Conservation (phyloP, 306 rosid genomes). For the Potentilla sterilis region DNA sequence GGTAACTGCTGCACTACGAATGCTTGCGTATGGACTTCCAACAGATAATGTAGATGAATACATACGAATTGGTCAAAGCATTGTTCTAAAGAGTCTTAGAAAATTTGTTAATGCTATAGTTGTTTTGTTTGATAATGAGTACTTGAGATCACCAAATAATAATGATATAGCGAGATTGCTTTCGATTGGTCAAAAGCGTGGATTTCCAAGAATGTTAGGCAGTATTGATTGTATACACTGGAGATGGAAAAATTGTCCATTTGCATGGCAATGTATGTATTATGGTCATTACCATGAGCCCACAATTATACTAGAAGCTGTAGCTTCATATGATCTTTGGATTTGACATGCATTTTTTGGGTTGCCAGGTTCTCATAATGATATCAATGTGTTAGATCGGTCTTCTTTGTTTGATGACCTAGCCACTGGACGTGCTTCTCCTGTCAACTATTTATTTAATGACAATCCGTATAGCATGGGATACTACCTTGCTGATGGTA, state of each 20-base stretch:
- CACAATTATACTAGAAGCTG: not conserved
- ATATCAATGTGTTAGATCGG: no score
- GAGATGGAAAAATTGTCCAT: slow-evolving; percentile 6
- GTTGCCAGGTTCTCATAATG: no score
- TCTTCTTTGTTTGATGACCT: no score
- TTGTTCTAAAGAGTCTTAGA: not conserved
- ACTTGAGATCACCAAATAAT: not conserved
- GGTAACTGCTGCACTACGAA: not conserved
- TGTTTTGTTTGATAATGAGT: not conserved
- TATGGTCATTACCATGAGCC: no score
- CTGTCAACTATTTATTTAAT: no score
- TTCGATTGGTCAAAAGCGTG: not conserved
- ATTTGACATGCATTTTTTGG: no score
- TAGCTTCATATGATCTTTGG: not conserved
- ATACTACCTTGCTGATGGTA: no score
- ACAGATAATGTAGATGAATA: not conserved
- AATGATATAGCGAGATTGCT: not conserved
- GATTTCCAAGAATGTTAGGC: not conserved
- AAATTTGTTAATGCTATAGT: not conserved
- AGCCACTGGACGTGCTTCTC: no score
- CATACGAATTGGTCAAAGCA: not conserved
- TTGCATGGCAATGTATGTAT: no score
- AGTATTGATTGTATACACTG: slow-evolving; percentile 8
- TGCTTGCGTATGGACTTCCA: not conserved
- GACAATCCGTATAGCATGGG: no score